Evolutionary conservation across 768 basidiomycete species (phyloP), one percentile per base, ranked within the genome.

Genomic region (Solioccasus polychromus): DNA sequence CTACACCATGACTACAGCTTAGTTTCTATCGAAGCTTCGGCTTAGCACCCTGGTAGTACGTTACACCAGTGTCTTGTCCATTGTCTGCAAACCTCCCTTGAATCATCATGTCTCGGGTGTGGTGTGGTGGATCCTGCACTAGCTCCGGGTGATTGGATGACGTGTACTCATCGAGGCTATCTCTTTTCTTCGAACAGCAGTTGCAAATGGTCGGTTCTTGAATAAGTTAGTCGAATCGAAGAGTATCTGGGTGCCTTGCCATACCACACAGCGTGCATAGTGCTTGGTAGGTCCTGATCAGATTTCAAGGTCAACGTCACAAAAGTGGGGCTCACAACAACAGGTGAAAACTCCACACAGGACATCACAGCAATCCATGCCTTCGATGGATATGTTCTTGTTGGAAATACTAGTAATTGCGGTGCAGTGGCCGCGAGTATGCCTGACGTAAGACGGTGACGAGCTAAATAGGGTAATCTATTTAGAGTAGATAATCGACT

Each of bases 341-440:
- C 61, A 63, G 8, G 51, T 51, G 4, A 47, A 0, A 19, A 61
- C 44, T 24, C 49, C 51, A 23, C 56, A 47, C 26, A 61, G 30
- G n/a, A 52, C 14, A 18, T 63, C 59, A 18, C 60, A 63, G 35
- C 48, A 58, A 34, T 61, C 61, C 58, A 60, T 60, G 14, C 17
- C 28, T 23, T 35, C 20, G 22, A 32, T n/a, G n/a, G n/a, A n/a
- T n/a, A n/a, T n/a, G n/a, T n/a, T n/a, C n/a, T n/a, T n/a, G n/a
- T n/a, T n/a, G n/a, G n/a, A n/a, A n/a, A n/a, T n/a, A n/a, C n/a
- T n/a, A n/a, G n/a, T n/a, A n/a, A n/a, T n/a, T n/a, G n/a, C n/a
- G n/a, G n/a, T n/a, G n/a, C n/a, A n/a, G n/a, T n/a, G n/a, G n/a
- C n/a, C n/a, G n/a, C n/a, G n/a, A n/a, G n/a, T n/a, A n/a, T n/a